These are phyloP conservation scores for Begonia fuchsioides DNA, from an alignment of 306 rosid species.

Conservation along the genomic window DNA sequence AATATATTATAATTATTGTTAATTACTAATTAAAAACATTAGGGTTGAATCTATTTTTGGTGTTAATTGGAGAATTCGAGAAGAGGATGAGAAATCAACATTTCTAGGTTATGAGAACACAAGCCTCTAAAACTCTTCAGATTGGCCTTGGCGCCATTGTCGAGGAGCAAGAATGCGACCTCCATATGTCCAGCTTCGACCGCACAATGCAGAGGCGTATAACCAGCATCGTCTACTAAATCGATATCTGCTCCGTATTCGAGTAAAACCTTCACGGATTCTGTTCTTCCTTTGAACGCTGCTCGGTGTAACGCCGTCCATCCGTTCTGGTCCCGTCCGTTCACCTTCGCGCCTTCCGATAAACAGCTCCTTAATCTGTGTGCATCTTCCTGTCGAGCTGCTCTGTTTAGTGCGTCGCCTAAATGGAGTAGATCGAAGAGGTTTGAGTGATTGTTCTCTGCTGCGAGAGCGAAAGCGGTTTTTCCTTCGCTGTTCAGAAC, in stretches of 20 bases:
- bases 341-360: conserved; percentile 39
- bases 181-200: conserved; percentile 55
- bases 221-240: conserved; percentile 41
- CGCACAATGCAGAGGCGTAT: conserved; percentile 58
- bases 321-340: conserved; percentile 57
- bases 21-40: too few species aligned
- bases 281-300: conserved; percentile 58
- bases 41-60: too few species aligned
- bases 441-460: conserved; percentile 27
- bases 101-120: not conserved
- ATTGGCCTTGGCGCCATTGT: conserved; percentile 32
- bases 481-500: conserved; percentile 32
- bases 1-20: too few species aligned
- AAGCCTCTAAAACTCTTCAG: conserved; percentile 16
- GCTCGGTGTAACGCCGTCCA: conserved; percentile 83
- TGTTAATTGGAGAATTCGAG: not conserved
- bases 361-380: conserved; percentile 34
- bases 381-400: conserved; percentile 42
- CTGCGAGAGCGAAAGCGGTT: conserved; percentile 39
- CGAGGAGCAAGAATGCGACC: conserved; percentile 33
- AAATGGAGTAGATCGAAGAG: conserved; percentile 29
- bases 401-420: conserved; percentile 38
- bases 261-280: conserved; percentile 45
- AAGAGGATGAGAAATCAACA: not conserved
- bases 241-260: conserved; percentile 54